Conservation (phyloP, 768 basidiomycete genomes). For the Melanogaster broomeanus region DNA sequence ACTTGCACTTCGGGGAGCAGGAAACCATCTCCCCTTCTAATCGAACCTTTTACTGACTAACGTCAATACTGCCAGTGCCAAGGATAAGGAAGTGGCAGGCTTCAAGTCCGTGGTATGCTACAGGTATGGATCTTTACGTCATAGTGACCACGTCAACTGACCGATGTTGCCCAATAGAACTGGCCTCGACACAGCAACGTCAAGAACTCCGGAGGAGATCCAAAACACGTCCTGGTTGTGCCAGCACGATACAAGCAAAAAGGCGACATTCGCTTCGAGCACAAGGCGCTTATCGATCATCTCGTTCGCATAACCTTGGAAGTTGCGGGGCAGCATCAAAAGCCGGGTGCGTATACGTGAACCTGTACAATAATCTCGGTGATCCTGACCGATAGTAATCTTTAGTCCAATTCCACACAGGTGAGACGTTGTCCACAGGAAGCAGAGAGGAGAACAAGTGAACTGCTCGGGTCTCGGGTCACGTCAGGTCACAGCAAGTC, state of each 20-base stretch:
- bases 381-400: background rate
- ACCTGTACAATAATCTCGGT: background rate
- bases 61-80: constrained; percentile 30
- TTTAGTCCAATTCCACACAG: constrained; percentile 85
- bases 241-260: constrained; percentile 37
- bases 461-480: too few relatives aligned
- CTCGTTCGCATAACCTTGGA: constrained; percentile 57
- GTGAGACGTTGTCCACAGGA: constrained; percentile 2
- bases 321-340: constrained; percentile 51
- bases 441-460: background rate
- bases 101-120: constrained; percentile 83
- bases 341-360: constrained; percentile 53
- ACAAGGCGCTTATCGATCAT: constrained; percentile 67
- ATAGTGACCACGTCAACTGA: background rate
- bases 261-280: constrained; percentile 50
- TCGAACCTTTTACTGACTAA: background rate
- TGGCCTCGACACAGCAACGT: constrained; percentile 55
- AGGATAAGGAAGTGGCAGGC: constrained; percentile 52
- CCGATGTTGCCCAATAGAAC: constrained; percentile 40
- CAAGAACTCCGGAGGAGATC: constrained; percentile 26
- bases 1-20: constrained; percentile 81
- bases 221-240: constrained; percentile 35
- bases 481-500: too few relatives aligned
- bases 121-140: constrained; percentile 24
- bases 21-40: constrained; percentile 79